These are phyloP conservation scores for Citrus cavaleriei DNA, from an alignment of 345 rosid species.

Conservation along the genomic window DNA sequence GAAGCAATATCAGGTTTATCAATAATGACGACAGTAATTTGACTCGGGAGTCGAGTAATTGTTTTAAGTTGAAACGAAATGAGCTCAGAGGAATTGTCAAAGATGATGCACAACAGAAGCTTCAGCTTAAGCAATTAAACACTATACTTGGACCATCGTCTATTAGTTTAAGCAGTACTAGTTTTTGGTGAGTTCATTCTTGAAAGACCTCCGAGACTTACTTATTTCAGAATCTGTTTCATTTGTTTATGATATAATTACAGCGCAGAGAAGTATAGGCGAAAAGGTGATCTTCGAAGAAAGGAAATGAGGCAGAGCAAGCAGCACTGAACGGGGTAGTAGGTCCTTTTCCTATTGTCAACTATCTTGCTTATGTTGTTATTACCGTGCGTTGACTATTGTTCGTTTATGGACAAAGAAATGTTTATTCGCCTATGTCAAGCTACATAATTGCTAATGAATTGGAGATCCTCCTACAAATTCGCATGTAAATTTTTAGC, in stretches of 20 bases:
- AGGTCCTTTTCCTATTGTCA: slow-evolving; percentile 12
- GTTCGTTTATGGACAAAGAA: not conserved
- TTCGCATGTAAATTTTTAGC: not conserved
- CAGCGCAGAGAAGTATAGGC: slow-evolving; percentile 89
- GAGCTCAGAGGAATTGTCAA: no score
- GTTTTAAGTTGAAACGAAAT: no score
- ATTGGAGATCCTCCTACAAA: not conserved
- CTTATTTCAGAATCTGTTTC: not conserved
- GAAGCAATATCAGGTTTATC: no score
- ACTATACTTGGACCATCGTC: no score
- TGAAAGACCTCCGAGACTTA: not conserved
- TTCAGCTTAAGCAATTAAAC: no score
- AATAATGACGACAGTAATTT: no score
- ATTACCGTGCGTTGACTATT: not conserved
- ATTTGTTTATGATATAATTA: slow-evolving; percentile 68
- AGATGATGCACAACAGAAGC: no score
- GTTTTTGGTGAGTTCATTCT: not conserved
- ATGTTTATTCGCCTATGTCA: not conserved
- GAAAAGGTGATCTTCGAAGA: slow-evolving; percentile 73
- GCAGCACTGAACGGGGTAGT: slow-evolving; percentile 65
- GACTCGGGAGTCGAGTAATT: no score
- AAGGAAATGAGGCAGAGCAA: slow-evolving; percentile 77
- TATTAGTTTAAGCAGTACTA: not conserved
- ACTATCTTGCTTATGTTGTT: not conserved
- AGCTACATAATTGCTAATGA: not conserved